A percentile compares a stretch with the other conserved stretches of the same genome.
Conservation (phyloP, 2,329 filamentous ascomycete species). For the Colletotrichum tabaci region DNA sequence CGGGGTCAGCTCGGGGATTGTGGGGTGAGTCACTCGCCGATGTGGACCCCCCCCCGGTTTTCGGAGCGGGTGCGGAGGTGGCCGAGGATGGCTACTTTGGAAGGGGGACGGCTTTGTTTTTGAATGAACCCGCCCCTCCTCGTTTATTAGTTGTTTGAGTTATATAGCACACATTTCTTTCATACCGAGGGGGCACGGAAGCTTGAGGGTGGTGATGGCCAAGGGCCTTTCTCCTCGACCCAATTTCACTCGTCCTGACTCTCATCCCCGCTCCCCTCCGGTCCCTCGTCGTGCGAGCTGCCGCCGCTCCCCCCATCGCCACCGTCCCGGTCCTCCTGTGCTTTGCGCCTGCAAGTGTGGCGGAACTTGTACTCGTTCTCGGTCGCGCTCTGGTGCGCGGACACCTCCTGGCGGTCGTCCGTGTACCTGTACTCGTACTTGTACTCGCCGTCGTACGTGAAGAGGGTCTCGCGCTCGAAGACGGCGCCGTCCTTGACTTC, state of each 20-base stretch:
- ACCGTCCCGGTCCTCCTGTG: background rate
- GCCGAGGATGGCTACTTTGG: background rate
- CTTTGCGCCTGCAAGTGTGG: background rate
- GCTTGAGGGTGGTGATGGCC: no score
- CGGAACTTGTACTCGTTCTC: background rate
- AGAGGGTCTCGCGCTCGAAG: background rate
- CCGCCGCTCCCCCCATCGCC: background rate
- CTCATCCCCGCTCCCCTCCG: no score
- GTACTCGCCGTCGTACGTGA: background rate
- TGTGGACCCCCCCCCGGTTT: background rate
- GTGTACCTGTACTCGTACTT: background rate
- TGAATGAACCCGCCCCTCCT: no score
- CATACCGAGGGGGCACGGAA: no score
- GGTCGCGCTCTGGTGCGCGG: background rate
- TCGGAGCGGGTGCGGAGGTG: conserved; percentile 14
- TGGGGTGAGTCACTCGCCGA: conserved; percentile 5
- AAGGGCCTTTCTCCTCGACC: no score
- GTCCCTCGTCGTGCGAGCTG: no score
- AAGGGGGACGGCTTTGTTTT: no score
- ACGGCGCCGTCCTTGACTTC: background rate
- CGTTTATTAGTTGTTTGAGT: no score
- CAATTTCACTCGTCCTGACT: no score
- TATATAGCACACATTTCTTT: no score
- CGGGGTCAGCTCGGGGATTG: background rate
- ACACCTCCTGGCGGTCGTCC: background rate